A percentile compares a stretch with the other conserved stretches of the same genome.
Evolutionary conservation across 148 eudicot genomes (phyloP).

Genomic region (Cornus suecica): DNA sequence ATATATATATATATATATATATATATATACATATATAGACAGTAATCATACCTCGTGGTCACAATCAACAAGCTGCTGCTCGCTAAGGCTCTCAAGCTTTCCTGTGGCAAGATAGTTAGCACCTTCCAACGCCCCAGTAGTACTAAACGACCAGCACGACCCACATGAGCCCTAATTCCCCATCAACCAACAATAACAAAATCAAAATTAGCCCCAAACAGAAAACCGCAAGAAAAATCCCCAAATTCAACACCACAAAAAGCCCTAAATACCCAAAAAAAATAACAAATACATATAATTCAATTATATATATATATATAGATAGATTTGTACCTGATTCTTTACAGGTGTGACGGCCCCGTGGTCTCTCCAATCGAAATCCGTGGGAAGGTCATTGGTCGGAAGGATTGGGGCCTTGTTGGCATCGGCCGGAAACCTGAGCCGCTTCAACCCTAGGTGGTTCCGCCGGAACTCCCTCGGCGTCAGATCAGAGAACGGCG

Average conservation of each 20-base stretch:
- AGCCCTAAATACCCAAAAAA: neutral
- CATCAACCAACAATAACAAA: neutral
- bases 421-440: slow-evolving; percentile 32
- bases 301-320: too few species aligned
- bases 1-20: neutral
- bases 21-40: neutral
- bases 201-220: neutral
- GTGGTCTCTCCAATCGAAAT: slow-evolving; percentile 41
- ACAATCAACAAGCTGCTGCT: slow-evolving; percentile 44
- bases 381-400: slow-evolving; percentile 29
- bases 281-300: neutral
- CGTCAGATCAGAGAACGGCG: slow-evolving; percentile 38
- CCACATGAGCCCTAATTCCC: slow-evolving; percentile 45
- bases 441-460: slow-evolving; percentile 26
- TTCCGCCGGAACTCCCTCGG: slow-evolving; percentile 25
- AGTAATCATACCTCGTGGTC: slow-evolving; percentile 17
- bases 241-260: too few species aligned
- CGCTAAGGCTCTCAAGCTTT: slow-evolving; percentile 47
- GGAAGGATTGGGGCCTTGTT: slow-evolving; percentile 41
- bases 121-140: slow-evolving; percentile 60
- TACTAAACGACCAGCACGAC: slow-evolving; percentile 53
- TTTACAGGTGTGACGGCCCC: slow-evolving; percentile 41
- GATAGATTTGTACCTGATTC: slow-evolving; percentile 47
- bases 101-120: slow-evolving; percentile 45
- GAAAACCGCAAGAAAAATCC: too few species aligned